Evolutionary conservation across 306 rosid species (phyloP), one percentile per base, ranked within the genome.

Genomic region (Pachyrhizus erosus): DNA sequence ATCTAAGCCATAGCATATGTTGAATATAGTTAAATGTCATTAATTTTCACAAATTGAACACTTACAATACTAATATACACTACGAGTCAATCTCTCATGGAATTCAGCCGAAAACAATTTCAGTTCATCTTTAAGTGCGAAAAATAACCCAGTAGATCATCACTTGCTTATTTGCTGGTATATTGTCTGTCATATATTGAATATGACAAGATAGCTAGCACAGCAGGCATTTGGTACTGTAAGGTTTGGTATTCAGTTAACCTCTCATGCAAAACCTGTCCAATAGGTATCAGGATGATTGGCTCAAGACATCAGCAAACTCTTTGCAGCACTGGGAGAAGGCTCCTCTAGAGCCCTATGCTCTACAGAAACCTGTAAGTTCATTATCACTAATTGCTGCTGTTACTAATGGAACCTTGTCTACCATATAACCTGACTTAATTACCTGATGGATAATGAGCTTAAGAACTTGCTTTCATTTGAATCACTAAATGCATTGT

Each of bases 271-370:
- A 40, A 58, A 33, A 62, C 45, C 45, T 86, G 54, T 78, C 33
- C 70, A 62, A 77, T 72, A 96, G 99, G 90, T 96, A 96, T 88
- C 99, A 96, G 86, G 99, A 96, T 81, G 99, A 96, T 92, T 96
- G 99, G 99, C 99, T 96, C 61, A 96, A 96, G 91, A 88, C 97
- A 26, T 93, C 98, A 73, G 91, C 96, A 43, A 91, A 83, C 84
- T 87, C 92, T 79, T 82, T 96, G 75, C 94, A 91, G 78, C 88
- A 86, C 73, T 96, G 99, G 99, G 99, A 96, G 87, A 96, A 96
- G 90, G 97, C 98, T 89, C 99, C 99, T 70, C 89, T 93, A 33
- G 99, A 96, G 84, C 99, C 99, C 48, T 96, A 91, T 86, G 99
- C 98, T 75, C 89, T 87, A 31, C 96, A 84, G 75, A 96, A 96